These are phyloP conservation scores for Plasmodium gaboni DNA, from an alignment of 169 alveolate species.

Conservation along the genomic window DNA sequence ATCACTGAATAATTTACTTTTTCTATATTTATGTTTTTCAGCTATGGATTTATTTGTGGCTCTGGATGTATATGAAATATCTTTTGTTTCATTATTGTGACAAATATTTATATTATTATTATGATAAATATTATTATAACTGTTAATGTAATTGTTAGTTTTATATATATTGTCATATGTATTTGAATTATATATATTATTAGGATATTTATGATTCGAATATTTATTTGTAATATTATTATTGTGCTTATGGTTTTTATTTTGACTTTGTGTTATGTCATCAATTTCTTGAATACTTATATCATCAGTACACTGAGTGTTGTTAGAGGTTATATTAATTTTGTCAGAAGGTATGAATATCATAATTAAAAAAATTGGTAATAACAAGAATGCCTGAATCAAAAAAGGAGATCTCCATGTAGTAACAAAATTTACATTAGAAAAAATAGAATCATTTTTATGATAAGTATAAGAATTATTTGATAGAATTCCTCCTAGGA, in stretches of 20 bases:
- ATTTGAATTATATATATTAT: background rate
- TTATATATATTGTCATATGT: too few relatives aligned
- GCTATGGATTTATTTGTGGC: background rate
- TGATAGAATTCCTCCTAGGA: conserved; percentile 60
- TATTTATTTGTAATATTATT: background rate
- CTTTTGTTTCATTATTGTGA: background rate
- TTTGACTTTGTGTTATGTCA: background rate
- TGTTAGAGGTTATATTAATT: conserved; percentile 37
- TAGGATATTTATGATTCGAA: background rate
- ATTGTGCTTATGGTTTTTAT: background rate
- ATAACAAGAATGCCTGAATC: conserved; percentile 42
- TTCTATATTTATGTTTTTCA: background rate
- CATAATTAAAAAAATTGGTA: conserved; percentile 53
- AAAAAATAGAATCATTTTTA: conserved; percentile 9
- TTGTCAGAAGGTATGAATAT: conserved; percentile 61
- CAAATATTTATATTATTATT: background rate
- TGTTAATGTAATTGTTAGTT: background rate
- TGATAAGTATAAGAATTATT: conserved; percentile 15
- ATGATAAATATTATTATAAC: background rate
- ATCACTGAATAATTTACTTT: conserved; percentile 14
- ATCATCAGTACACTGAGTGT: background rate
- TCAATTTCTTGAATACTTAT: background rate
- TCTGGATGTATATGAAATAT: background rate
- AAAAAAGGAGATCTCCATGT: conserved; percentile 77
- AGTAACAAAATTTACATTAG: conserved; percentile 17